Conservation (phyloP, 495 filamentous ascomycete species). For the Aspergillus wentii region DNA sequence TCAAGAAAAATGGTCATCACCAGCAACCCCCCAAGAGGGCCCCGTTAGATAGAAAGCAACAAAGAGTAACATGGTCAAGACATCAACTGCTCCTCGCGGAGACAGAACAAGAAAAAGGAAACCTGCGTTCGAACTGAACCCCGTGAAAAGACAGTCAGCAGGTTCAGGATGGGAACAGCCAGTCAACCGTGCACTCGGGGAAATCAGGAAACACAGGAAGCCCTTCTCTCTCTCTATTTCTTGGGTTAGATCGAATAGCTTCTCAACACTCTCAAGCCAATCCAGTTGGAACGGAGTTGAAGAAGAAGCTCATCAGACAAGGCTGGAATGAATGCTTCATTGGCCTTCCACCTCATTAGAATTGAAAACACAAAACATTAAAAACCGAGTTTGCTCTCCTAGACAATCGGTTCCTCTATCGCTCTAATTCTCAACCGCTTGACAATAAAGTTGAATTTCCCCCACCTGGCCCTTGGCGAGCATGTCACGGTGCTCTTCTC, state of each 20-base stretch:
- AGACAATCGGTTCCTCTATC: constrained; percentile 1
- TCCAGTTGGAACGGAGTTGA: constrained; percentile 21
- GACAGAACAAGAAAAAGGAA: too few species aligned
- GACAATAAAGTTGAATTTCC: constrained; percentile 79
- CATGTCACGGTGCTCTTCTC: constrained; percentile 63
- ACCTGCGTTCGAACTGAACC: too few species aligned
- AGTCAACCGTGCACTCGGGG: too few species aligned
- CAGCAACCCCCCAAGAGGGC: not conserved
- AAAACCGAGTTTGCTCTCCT: constrained; percentile 1
- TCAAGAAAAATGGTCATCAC: constrained; percentile 18
- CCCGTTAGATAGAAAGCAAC: not conserved
- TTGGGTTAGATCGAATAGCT: constrained; percentile 11
- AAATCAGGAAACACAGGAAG: too few species aligned
- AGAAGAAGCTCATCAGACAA: constrained; percentile 10
- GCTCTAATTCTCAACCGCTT: constrained; percentile 37
- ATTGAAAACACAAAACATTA: constrained; percentile 1
- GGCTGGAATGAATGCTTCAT: constrained; percentile 3
- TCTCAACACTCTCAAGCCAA: constrained; percentile 26
- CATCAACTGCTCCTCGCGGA: too few species aligned
- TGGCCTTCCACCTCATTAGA: constrained; percentile 7
- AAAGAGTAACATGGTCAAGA: constrained; percentile 7
- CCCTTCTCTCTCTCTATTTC: constrained; percentile 8
- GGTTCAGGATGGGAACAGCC: too few species aligned
- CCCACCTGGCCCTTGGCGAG: constrained; percentile 63
- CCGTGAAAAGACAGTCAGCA: too few species aligned